phyloP scores from a whole-genome alignment of 345 rosid species.

The Moringa oleifera region DNA sequence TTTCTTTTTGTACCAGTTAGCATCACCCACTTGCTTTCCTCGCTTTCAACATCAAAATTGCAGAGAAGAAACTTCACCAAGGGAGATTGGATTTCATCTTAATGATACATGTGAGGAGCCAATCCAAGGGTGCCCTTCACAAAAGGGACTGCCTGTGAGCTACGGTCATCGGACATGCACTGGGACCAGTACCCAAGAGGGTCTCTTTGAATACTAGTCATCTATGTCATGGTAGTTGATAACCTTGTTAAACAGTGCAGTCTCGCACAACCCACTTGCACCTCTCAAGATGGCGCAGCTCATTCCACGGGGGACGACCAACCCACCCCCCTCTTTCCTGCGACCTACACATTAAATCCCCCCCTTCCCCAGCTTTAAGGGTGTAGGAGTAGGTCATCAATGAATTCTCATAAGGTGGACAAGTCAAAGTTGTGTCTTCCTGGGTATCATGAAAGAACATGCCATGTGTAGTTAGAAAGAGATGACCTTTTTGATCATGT shows the following conservation, averaged over 20 bases:
- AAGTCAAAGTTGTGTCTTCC: neutral
- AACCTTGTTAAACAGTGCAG: slow-evolving; percentile 10
- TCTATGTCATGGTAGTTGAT: neutral
- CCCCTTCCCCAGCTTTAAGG: too few species aligned
- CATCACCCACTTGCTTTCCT: too few species aligned
- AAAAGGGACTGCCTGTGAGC: slow-evolving; percentile 41
- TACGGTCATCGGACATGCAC: too few species aligned
- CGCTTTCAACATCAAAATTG: too few species aligned
- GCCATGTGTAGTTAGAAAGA: neutral
- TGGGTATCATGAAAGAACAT: slow-evolving; percentile 1
- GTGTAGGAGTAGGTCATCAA: slow-evolving; percentile 23
- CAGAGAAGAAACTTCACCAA: too few species aligned
- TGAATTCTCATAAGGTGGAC: slow-evolving; percentile 13
- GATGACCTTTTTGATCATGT: too few species aligned
- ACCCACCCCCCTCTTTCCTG: slow-evolving; percentile 30
- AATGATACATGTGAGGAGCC: slow-evolving; percentile 9
- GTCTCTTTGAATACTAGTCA: slow-evolving; percentile 4
- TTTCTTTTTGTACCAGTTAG: too few species aligned
- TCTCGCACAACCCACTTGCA: slow-evolving; percentile 12
- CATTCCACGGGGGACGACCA: neutral
- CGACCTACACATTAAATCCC: slow-evolving; percentile 11
- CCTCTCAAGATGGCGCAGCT: neutral
- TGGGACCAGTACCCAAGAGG: slow-evolving; percentile 14
- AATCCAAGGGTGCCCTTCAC: slow-evolving; percentile 33
- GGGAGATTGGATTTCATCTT: slow-evolving; percentile 29